phyloP scores from a whole-genome alignment of 2,329 filamentous ascomycete species.

The Cladophialophora yegresii region DNA sequence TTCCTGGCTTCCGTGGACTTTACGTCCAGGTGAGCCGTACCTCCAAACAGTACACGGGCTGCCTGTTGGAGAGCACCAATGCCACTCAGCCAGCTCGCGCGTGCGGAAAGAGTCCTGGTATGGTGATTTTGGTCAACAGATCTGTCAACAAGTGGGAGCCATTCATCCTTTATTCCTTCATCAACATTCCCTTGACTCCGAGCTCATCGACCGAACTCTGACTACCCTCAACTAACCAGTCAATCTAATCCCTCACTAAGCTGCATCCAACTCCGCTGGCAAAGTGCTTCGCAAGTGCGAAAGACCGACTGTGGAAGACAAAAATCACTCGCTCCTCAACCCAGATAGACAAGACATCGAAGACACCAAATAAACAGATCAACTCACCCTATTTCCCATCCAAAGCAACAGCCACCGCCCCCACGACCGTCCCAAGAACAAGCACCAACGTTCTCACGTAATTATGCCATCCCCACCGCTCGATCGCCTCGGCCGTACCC shows the following conservation, averaged over 20 bases:
- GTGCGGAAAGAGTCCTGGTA: too few species aligned
- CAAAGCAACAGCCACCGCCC: conserved; percentile 24
- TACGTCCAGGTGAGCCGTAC: too few species aligned
- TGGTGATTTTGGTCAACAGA: too few species aligned
- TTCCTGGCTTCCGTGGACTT: too few species aligned
- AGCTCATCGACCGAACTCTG: neutral
- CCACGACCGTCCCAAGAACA: conserved; percentile 22
- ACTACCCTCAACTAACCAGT: neutral
- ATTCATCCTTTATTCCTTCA: neutral
- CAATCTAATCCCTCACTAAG: neutral
- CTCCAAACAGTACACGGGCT: too few species aligned
- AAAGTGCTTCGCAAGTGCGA: neutral
- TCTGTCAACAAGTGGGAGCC: neutral
- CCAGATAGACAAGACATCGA: neutral
- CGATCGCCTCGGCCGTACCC: conserved; percentile 16
- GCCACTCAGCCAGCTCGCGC: too few species aligned
- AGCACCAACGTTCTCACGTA: conserved; percentile 23
- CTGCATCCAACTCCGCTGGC: neutral
- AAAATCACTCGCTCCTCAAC: neutral
- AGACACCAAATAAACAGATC: neutral
- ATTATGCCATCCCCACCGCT: conserved; percentile 31
- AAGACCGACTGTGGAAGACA: neutral
- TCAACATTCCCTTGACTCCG: neutral
- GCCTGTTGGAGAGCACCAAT: too few species aligned
- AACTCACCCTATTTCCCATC: conserved; percentile 1